These are phyloP conservation scores for Termitomyces sp. DNA, from an alignment of 1,284 basidiomycete genomes.

Conservation along the genomic window DNA sequence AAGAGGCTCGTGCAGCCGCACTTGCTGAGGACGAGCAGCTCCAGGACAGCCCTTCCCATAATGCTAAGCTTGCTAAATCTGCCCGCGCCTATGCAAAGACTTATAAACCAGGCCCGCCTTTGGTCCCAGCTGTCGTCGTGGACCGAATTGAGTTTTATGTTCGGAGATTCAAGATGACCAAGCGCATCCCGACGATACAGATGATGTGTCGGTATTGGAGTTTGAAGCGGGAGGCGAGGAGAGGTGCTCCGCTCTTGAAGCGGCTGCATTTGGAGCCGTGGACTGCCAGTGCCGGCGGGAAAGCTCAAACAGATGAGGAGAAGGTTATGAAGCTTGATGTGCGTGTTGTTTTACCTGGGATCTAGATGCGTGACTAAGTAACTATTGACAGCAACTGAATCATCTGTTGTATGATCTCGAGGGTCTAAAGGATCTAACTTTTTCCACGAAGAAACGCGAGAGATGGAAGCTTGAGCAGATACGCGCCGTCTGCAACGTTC, in stretches of 20 bases:
- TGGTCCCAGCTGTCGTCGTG: conserved; percentile 71
- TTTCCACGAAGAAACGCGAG: conserved; percentile 79
- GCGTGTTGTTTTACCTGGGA: conserved; percentile 13
- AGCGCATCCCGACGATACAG: conserved; percentile 75
- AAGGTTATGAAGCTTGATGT: conserved; percentile 84
- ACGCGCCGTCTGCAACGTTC: conserved; percentile 63
- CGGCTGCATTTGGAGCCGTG: conserved; percentile 95
- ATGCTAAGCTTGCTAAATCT: conserved; percentile 52
- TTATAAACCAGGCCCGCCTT: conserved; percentile 73
- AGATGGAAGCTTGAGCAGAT: conserved; percentile 75
- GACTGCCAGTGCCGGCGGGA: conserved; percentile 74
- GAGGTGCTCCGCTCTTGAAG: conserved; percentile 93
- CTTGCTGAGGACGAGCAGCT: conserved; percentile 46
- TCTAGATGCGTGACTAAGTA: not conserved
- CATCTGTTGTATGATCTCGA: conserved; percentile 78
- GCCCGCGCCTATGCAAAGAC: conserved; percentile 79
- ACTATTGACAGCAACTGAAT: conserved; percentile 51
- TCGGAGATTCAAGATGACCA: conserved; percentile 65
- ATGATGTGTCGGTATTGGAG: conserved; percentile 94
- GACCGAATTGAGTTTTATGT: conserved; percentile 80
- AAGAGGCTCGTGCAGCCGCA: conserved; percentile 53
- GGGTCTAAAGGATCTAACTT: conserved; percentile 65
- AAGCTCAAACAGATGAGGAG: conserved; percentile 77
- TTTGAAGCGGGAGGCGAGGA: conserved; percentile 86
- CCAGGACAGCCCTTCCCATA: conserved; percentile 24